Evolutionary conservation across 2,329 filamentous ascomycete genomes (phyloP).

Genomic region (Catunica adiposa): DNA sequence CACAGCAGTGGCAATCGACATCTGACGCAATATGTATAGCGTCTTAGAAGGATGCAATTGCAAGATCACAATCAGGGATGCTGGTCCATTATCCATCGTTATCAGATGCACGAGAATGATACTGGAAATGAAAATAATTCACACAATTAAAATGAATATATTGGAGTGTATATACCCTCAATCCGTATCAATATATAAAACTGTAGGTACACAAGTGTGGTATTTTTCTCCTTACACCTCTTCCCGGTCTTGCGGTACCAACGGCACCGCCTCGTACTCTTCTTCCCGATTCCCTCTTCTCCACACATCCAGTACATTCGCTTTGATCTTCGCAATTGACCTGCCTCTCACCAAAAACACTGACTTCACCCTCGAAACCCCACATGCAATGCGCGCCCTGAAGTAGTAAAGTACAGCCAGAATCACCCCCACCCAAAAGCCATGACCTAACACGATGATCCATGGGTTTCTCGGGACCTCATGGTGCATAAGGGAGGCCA

Average conservation of each 20-base stretch:
- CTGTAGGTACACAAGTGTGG: too few species aligned
- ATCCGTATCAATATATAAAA: too few species aligned
- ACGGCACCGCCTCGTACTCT: slow-evolving; percentile 8
- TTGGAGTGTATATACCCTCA: too few species aligned
- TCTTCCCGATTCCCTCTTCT: not conserved
- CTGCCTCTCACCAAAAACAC: not conserved
- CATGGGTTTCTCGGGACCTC: slow-evolving; percentile 5
- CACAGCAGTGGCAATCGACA: too few species aligned
- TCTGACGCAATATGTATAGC: not conserved
- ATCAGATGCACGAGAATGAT: not conserved
- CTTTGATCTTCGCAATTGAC: not conserved
- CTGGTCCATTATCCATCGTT: not conserved
- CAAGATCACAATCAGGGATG: not conserved
- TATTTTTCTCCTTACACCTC: slow-evolving; percentile 1
- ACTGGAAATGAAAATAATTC: not conserved
- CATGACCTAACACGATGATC: slow-evolving; percentile 1
- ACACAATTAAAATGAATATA: too few species aligned
- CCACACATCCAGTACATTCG: not conserved
- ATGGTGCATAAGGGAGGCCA: slow-evolving; percentile 8
- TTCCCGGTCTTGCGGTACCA: slow-evolving; percentile 3
- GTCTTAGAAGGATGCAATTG: not conserved
- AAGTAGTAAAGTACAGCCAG: not conserved
- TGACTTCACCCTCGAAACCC: not conserved
- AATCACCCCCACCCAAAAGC: not conserved
- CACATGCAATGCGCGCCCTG: not conserved